Evolutionary conservation across 2,329 filamentous ascomycete species (phyloP), one percentile per base, ranked within the genome.

Genomic region (Alternaria solani): DNA sequence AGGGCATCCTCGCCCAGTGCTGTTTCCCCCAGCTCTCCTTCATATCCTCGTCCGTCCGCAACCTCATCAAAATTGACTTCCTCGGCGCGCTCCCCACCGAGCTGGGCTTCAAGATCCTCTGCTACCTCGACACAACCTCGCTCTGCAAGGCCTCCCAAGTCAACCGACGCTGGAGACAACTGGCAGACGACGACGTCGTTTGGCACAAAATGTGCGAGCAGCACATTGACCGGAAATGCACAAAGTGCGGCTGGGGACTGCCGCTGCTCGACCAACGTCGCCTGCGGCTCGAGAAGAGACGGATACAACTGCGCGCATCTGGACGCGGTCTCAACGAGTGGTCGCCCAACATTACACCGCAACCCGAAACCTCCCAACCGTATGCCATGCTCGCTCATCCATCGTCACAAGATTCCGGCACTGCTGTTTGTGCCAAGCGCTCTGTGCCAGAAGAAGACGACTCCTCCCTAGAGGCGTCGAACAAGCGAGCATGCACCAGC

Each of bases 131-230:
- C 78, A 97, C 94, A 1, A 91, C 91, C 2, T 97, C 94, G 0
- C 85, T 99, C 0, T 98, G 95, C 83, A 97, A 97, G 78, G 94
- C 95, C 1, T 93, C 95, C 0, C 94, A 97, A 78, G 95, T 99
- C 56, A 97, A 93, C 76, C 88, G 89, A 59, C 86, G 90, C 69
- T 99, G 95, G 95, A 87, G 92, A 63, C 87, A 87, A 58, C 82
- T 99, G 41, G 94, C 95, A n/a, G 95, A 98, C 71, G 94, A 97
- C 74, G 94, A 99, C 77, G 91, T 96, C 8, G 94, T 99, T 4
- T 99, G 95, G 95, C 92, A 97, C 75, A 91, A 90, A 65, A 97
- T 98, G 94, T 99, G 95, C 76, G 93, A 97, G 78, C 94, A 98
- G 75, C 94, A 97, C 78, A 96, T 97, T 69, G 92, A 96, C 76